Conservation (phyloP, 768 basidiomycete species). For the Lepiota venenata region DNA sequence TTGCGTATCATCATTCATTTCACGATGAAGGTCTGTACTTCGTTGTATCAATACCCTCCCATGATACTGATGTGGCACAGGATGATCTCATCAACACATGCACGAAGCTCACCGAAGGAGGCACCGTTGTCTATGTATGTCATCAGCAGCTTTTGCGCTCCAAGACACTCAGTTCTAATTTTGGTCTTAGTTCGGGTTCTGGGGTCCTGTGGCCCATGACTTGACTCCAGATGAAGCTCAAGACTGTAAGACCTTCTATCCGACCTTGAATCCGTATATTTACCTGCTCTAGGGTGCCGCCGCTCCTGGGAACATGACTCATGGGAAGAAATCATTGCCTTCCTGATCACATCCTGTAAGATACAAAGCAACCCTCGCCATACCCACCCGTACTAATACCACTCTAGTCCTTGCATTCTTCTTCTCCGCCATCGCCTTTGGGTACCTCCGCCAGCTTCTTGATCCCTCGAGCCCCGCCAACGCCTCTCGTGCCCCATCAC, state of each 20-base stretch:
- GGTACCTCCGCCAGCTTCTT: constrained; percentile 71
- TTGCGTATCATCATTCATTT: constrained; percentile 64
- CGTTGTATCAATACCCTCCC: background rate
- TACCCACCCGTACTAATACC: background rate
- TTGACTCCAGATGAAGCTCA: constrained; percentile 37
- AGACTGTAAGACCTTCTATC: constrained; percentile 36
- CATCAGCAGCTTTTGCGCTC: background rate
- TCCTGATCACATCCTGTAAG: constrained; percentile 60
- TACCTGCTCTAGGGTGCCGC: constrained; percentile 51
- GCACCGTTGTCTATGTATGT: constrained; percentile 34
- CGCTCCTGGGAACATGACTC: constrained; percentile 59
- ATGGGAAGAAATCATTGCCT: constrained; percentile 62
- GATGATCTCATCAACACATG: constrained; percentile 59
- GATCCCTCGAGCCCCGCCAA: constrained; percentile 63
- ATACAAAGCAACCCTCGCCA: constrained; percentile 1
- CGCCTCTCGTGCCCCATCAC: constrained; percentile 41
- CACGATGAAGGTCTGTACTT: constrained; percentile 50
- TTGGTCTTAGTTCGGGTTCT: constrained; percentile 46
- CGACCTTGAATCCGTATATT: constrained; percentile 11
- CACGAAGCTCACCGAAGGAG: constrained; percentile 30
- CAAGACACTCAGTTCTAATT: background rate
- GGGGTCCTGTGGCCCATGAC: constrained; percentile 38
- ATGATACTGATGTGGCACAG: constrained; percentile 27
- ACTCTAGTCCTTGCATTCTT: constrained; percentile 49
- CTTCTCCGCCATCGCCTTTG: constrained; percentile 65